Conservation (phyloP, 73 alveolate genomes). For the Paramecium sonneborni region DNA sequence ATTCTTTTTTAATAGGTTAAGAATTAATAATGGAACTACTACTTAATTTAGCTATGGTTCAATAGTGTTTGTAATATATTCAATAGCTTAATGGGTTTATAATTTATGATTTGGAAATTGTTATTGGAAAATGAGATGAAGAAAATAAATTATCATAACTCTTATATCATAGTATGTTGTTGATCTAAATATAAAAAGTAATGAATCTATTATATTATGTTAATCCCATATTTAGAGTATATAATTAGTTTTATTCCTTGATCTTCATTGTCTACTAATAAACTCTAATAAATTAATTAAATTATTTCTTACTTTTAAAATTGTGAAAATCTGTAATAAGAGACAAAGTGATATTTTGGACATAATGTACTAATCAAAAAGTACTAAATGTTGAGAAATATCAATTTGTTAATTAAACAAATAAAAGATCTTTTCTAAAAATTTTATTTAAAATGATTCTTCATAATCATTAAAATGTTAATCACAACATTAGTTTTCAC, state of each 20-base stretch:
- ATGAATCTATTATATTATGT: not conserved
- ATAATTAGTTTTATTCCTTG: not conserved
- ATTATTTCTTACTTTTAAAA: not conserved
- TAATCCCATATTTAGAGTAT: conserved; percentile 20
- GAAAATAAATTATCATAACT: not conserved
- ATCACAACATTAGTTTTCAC: not conserved
- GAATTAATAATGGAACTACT: not conserved
- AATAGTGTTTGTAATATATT: not conserved
- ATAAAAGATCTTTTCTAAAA: conserved; percentile 22
- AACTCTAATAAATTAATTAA: not conserved
- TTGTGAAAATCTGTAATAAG: not conserved
- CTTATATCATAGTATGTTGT: conserved; percentile 25
- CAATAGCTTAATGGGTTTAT: not conserved
- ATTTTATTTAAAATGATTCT: not conserved
- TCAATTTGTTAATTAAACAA: not conserved
- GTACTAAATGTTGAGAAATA: not conserved
- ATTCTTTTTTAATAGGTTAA: not conserved
- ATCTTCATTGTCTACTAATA: not conserved
- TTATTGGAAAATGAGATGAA: conserved; percentile 7
- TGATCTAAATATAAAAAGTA: conserved; percentile 9
- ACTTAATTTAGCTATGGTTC: not conserved
- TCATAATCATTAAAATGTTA: not conserved
- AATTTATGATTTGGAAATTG: not conserved
- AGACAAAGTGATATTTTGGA: conserved; percentile 24
- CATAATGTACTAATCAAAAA: not conserved